phyloP scores from a whole-genome alignment of 1,284 basidiomycete genomes.

The Mycosarcoma mackinlayi region DNA sequence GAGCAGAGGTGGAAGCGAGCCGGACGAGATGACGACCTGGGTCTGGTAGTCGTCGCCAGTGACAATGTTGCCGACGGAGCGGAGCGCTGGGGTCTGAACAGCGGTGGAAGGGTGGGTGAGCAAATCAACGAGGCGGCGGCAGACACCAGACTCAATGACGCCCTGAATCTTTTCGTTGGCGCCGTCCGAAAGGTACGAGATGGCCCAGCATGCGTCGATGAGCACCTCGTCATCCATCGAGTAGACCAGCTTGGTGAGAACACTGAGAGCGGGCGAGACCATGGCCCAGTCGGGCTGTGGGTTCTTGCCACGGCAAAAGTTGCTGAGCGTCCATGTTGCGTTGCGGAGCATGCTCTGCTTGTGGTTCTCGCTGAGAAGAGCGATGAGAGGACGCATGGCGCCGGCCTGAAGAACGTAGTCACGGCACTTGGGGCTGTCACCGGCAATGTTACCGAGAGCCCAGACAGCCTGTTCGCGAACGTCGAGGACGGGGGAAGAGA shows the following conservation, averaged over 20 bases:
- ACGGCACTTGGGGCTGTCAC: slow-evolving; percentile 67
- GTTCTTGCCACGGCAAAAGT: slow-evolving; percentile 68
- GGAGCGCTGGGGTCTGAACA: slow-evolving; percentile 97
- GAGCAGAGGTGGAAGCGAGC: slow-evolving; percentile 90
- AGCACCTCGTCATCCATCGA: slow-evolving; percentile 98
- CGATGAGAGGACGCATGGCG: slow-evolving; percentile 64
- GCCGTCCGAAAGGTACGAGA: slow-evolving; percentile 98
- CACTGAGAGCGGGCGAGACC: slow-evolving; percentile 90
- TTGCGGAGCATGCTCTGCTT: slow-evolving; percentile 68
- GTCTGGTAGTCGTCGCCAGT: slow-evolving; percentile 99
- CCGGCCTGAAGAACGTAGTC: slow-evolving; percentile 65
- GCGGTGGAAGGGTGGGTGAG: slow-evolving; percentile 96
- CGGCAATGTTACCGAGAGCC: slow-evolving; percentile 68
- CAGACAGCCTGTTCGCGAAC: slow-evolving; percentile 68
- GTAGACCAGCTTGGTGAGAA: slow-evolving; percentile 98
- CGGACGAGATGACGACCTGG: slow-evolving; percentile 96
- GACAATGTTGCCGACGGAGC: slow-evolving; percentile 98
- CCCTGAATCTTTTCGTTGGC: slow-evolving; percentile 99
- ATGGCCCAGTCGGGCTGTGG: slow-evolving; percentile 66
- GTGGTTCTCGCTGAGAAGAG: slow-evolving; percentile 67
- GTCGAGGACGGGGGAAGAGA: slow-evolving; percentile 65
- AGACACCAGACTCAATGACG: slow-evolving; percentile 97
- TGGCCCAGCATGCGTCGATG: slow-evolving; percentile 99
- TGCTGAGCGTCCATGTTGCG: slow-evolving; percentile 68
- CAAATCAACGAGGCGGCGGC: slow-evolving; percentile 94